These are phyloP conservation scores for Oenanthe javanica DNA, from an alignment of 140 eudicot species.

Conservation along the genomic window DNA sequence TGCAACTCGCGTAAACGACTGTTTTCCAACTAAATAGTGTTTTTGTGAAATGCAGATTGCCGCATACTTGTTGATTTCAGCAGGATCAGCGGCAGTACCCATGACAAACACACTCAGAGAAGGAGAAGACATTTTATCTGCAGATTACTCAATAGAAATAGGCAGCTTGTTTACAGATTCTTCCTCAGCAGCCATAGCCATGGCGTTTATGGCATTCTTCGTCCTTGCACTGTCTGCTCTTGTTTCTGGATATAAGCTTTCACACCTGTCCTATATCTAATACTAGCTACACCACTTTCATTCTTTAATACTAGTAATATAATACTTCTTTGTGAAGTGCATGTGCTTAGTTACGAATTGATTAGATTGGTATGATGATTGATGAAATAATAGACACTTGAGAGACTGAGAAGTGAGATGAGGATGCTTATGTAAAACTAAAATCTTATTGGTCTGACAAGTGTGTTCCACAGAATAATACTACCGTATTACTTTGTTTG, in stretches of 20 bases:
- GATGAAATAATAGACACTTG: background rate
- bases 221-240: constrained; percentile 50
- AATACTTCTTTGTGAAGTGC: background rate
- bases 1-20: background rate
- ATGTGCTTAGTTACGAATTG: background rate
- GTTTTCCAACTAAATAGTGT: background rate
- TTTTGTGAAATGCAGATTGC: constrained; percentile 33
- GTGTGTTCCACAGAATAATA: background rate
- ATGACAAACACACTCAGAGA: constrained; percentile 59
- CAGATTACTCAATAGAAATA: constrained; percentile 53
- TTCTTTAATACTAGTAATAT: background rate
- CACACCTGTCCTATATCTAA: constrained; percentile 42
- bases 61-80: constrained; percentile 73
- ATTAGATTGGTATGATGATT: background rate
- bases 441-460: background rate
- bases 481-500: background rate
- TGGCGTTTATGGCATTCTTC: constrained; percentile 80
- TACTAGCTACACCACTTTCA: background rate
- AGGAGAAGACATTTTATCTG: constrained; percentile 57
- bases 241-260: constrained; percentile 69
- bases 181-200: constrained; percentile 68
- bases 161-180: constrained; percentile 68
- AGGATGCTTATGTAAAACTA: background rate
- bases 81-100: constrained; percentile 78
- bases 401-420: background rate